Evolutionary conservation across 2,329 filamentous ascomycete species (phyloP).

Genomic region (Cladosporium cucumerinum): DNA sequence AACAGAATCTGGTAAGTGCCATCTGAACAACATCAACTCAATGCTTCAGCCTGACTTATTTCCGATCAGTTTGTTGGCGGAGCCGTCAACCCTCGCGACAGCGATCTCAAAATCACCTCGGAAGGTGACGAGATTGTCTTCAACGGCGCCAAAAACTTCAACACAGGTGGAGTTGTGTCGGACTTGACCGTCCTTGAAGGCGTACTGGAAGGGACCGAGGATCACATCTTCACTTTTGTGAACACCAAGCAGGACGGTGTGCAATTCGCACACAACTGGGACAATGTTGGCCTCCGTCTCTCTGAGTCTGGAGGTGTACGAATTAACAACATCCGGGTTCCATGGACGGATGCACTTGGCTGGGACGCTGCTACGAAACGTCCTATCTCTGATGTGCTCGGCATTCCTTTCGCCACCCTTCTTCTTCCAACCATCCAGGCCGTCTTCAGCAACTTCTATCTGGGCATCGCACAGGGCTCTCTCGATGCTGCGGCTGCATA

Average conservation of each 20-base stretch:
- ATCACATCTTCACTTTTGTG: slow-evolving; percentile 63
- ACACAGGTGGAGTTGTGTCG: slow-evolving; percentile 64
- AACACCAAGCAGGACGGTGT: slow-evolving; percentile 58
- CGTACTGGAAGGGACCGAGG: slow-evolving; percentile 53
- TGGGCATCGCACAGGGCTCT: slow-evolving; percentile 60
- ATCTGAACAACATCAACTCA: too few relatives aligned
- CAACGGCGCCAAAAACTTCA: slow-evolving; percentile 64
- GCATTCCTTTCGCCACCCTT: slow-evolving; percentile 55
- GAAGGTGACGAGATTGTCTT: slow-evolving; percentile 57
- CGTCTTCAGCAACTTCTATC: slow-evolving; percentile 64
- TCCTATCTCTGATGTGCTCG: slow-evolving; percentile 50
- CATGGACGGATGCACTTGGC: slow-evolving; percentile 61
- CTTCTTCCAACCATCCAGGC: slow-evolving; percentile 63
- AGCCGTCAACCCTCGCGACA: slow-evolving; percentile 63
- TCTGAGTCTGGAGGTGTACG: slow-evolving; percentile 63
- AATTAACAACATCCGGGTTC: slow-evolving; percentile 55
- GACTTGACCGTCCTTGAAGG: slow-evolving; percentile 65
- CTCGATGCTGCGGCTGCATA: slow-evolving; percentile 56
- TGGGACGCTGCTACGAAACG: slow-evolving; percentile 54
- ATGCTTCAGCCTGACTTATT: slow-evolving; percentile 36
- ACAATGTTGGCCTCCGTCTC: slow-evolving; percentile 61
- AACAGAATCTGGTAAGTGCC: slow-evolving; percentile 60
- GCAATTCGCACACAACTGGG: slow-evolving; percentile 58
- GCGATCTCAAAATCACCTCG: slow-evolving; percentile 55
- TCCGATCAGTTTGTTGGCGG: slow-evolving; percentile 58